These are phyloP conservation scores for Candida sp. DNA, from an alignment of 1,139 yeast genomes.

Conservation along the genomic window DNA sequence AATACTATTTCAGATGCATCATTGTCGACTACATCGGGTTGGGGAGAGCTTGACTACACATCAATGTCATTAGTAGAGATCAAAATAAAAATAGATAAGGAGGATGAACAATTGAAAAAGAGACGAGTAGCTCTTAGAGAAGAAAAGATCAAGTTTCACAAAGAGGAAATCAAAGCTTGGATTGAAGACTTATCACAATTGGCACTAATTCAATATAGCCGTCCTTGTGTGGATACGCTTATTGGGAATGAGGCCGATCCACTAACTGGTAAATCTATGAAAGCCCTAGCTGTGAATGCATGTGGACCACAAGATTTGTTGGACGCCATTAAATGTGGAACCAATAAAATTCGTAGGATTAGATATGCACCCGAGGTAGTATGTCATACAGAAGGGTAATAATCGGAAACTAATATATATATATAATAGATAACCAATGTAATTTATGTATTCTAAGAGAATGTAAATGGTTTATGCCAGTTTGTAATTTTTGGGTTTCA, in stretches of 20 bases:
- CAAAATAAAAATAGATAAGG: neutral
- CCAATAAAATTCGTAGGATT: conserved; percentile 24
- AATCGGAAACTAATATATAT: no score
- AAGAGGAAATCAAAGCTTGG: neutral
- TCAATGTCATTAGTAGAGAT: neutral
- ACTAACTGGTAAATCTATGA: conserved; percentile 9
- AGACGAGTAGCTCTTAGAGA: neutral
- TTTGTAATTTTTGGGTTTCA: neutral
- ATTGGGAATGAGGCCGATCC: conserved; percentile 6
- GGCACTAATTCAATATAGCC: conserved; percentile 4
- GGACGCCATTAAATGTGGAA: conserved; percentile 19
- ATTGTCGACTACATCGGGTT: neutral
- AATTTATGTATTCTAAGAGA: no score
- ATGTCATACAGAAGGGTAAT: conserved; percentile 31
- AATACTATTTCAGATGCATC: neutral
- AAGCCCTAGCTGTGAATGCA: conserved; percentile 30
- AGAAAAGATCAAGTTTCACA: neutral
- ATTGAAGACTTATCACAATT: neutral
- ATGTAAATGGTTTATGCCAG: neutral
- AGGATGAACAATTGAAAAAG: neutral
- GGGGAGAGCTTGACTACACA: neutral
- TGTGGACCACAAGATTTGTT: conserved; percentile 37
- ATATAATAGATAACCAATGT: no score
- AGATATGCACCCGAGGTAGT: conserved; percentile 30
- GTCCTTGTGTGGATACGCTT: conserved; percentile 8